Base-by-base conservation (phyloP, 225 moss, liverwort and hornwort genomes). In the Pseudoscleropodium purum region DNA sequence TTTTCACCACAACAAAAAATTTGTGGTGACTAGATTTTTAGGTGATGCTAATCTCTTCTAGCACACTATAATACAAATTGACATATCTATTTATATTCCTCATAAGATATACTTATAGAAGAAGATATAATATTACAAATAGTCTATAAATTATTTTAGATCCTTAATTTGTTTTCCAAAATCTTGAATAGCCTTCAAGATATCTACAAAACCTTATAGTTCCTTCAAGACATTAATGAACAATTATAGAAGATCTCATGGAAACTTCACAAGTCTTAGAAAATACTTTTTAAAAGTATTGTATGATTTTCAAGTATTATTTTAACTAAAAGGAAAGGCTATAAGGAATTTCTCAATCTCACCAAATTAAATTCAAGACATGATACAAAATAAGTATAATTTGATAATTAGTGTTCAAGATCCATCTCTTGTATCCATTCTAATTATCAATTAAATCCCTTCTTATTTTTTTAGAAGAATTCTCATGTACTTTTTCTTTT, bases 1-100 rank as follows among this genome's bases (percentile, higher is more conserved):
- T 68, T 23, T n/a, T 6, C 1, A 41, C 0, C 15, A 26, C 24
- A 72, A 73, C 10, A 43, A 29, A 74, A 29, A 9, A 17, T 29
- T 17, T 45, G 2, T 30, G 6, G 2, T 10, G 2, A 74, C 10
- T 17, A 10, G 18, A 6, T 10, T 74, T 17, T 10, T 18, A 18
- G 1, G 0, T 74, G 30, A 45, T 74, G 30, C 0, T 6, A 45
- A 74, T 74, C 0, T 74, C 18, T 27, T 17, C 6, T 3, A 0
- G 3, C 1, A 43, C 6, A 74, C 9, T 3, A 41, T 9, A 27
- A 6, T 27, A 43, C 43, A 73, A 73, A 27, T 16, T 5, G 43
- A 1, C 0, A 0, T 54, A 54, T 54, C 17, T 8, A 43, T 0
- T 9, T 43, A 27, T 7, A 0, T 4, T 43, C 9, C 10, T 73